Conservation (phyloP, 805 yeast species). For the Torulaspora indica region DNA sequence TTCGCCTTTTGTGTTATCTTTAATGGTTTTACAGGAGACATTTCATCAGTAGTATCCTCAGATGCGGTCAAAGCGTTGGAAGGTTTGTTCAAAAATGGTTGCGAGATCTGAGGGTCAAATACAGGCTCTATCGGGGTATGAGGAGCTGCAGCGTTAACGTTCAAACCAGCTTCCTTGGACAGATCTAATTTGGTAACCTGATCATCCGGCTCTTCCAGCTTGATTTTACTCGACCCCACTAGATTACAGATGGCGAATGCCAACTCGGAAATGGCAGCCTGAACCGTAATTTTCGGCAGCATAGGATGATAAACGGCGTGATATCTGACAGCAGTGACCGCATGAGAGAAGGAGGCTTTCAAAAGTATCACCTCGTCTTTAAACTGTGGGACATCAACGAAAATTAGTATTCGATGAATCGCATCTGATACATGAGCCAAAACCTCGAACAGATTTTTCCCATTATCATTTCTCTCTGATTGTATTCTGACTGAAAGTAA, state of each 20-base stretch:
- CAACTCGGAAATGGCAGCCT: constrained; percentile 72
- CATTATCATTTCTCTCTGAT: constrained; percentile 8
- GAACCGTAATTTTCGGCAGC: constrained; percentile 65
- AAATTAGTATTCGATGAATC: constrained; percentile 19
- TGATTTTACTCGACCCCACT: constrained; percentile 32
- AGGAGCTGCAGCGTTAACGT: neutral
- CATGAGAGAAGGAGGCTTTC: constrained; percentile 65
- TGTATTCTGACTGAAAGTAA: constrained; percentile 12
- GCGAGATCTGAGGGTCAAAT: neutral
- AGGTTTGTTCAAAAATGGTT: constrained; percentile 5
- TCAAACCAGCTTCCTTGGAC: neutral
- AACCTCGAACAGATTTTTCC: constrained; percentile 24
- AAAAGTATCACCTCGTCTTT: constrained; percentile 46
- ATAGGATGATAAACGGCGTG: constrained; percentile 58
- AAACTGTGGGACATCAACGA: constrained; percentile 26
- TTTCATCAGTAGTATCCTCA: constrained; percentile 11
- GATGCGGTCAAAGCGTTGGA: constrained; percentile 2
- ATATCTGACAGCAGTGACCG: constrained; percentile 72
- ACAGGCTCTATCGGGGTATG: constrained; percentile 7
- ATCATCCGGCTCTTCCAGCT: constrained; percentile 5
- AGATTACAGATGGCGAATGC: constrained; percentile 62
- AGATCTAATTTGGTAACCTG: neutral
- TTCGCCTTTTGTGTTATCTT: constrained; percentile 56
- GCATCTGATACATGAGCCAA: constrained; percentile 26
- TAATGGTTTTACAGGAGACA: constrained; percentile 60